Base-by-base conservation (phyloP, 1,284 basidiomycete species). In the Omphalotus olearius region DNA sequence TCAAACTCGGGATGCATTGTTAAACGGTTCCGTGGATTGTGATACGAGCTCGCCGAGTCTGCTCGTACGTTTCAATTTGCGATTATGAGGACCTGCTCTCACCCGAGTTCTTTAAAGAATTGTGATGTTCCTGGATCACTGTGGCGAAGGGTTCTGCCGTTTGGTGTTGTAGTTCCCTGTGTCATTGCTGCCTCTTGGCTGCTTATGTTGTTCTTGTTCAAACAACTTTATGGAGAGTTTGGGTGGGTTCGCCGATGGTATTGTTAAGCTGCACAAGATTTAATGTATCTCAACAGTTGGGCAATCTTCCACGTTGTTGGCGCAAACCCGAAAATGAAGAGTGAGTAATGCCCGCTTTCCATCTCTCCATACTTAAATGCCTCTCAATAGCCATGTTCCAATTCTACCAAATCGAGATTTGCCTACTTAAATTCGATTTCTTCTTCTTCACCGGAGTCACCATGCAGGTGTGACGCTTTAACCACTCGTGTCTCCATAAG, bases 291-390 rank as follows among this genome's bases (percentile, higher is more conserved):
- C 60, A 33, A 7, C 54, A 84, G 88, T 46, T 91, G 88, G 88
- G 88, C 88, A 37, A 86, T 91, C 62, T 91, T 91, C 71, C 88
- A 90, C 60, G 80, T 88, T 35, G 88, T 92, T 20, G 89, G 90
- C 35, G 88, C 87, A 26, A 87, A 87, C 58, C 84, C 84, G 4
- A 83, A 76, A 57, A 82, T 88, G 77, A 91, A 91, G 70, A 79
- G 88, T 90, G 57, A 54, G 81, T 70, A 18, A 33, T 37, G 7
- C 38, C 41, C 45, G 25, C 25, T 16, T 28, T 16, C 37, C 16
- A 23, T 35, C 37, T 37, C 25, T 51, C 43, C 51, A 42, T 56
- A 33, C 43, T 52, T 41, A 49, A 54, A 50, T 40, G 36, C 43
- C 20, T 57, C 49, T 20, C n/a, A 7, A 28, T 56, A 91, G 86